Conservation (phyloP, 2,329 filamentous ascomycete species). For the Sporothrix sp. region DNA sequence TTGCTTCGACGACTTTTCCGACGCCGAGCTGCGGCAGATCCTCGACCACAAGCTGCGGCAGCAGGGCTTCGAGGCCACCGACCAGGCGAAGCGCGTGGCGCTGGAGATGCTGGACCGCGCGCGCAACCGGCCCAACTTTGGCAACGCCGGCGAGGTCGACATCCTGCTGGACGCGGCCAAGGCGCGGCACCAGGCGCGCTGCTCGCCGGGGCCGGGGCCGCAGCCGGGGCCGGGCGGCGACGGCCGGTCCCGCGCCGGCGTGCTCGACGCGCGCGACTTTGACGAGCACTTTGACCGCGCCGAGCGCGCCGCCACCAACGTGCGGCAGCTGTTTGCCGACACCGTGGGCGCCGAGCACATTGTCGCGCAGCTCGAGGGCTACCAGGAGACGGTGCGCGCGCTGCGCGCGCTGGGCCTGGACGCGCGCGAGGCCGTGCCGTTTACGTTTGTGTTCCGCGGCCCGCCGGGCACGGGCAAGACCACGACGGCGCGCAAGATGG, state of each 20-base stretch:
- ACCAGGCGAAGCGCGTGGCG: conserved; percentile 42
- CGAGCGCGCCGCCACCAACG: conserved; percentile 36
- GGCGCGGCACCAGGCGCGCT: conserved; percentile 24
- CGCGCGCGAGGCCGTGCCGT: conserved; percentile 48
- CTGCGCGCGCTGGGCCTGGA: conserved; percentile 45
- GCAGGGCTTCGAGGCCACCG: conserved; percentile 42
- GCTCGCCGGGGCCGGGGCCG: conserved; percentile 10
- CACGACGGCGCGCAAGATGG: conserved; percentile 62
- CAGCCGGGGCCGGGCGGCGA: too few species aligned
- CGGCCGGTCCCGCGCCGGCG: too few species aligned
- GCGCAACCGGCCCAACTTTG: conserved; percentile 55
- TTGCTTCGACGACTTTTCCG: conserved; percentile 56
- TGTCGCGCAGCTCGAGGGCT: conserved; percentile 42
- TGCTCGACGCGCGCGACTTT: conserved; percentile 38
- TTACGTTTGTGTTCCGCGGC: conserved; percentile 60
- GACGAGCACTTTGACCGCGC: conserved; percentile 49
- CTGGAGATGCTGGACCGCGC: conserved; percentile 51
- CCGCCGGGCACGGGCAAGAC: conserved; percentile 58
- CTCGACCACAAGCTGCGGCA: conserved; percentile 52
- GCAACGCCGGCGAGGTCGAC: conserved; percentile 67
- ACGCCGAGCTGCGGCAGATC: conserved; percentile 48
- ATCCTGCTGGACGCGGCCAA: conserved; percentile 54
- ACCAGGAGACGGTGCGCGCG: conserved; percentile 41
- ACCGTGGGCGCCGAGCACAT: conserved; percentile 49
- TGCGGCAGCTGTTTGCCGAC: conserved; percentile 44